Base-by-base conservation (phyloP, 2,329 filamentous ascomycete genomes). In the Diaporthe ampelina region DNA sequence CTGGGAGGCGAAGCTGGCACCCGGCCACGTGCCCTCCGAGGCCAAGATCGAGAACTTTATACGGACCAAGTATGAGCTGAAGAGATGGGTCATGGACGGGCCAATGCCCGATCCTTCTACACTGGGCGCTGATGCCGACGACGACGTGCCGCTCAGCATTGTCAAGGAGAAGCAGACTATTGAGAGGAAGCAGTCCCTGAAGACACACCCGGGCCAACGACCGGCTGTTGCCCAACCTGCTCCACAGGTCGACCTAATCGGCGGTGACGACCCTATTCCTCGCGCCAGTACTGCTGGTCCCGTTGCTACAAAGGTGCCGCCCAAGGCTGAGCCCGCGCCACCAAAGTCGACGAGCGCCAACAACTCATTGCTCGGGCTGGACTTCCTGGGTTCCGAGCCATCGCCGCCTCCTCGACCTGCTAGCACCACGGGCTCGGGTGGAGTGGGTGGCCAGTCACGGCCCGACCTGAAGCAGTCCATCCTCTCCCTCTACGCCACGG, bases 21-120 rank as follows among this genome's bases (percentile, higher is more conserved):
- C 93, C 19, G 95, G 95, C 75, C 97, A 99, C 84, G 91, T 96
- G 61, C 97, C 97, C 1, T 98, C 96, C 29, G 97, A 99, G 86
- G 91, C 94, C 78, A 99, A 99, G 89, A 98, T 99, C 79, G 97
- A 99, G 89, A 99, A 98, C 88, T 99, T 99, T 81, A 98, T 99
- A 80, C 92, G 97, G 78, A 99, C 97, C 73, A 99, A 99, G 85
- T 99, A 99, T 84, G 97, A 99, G 83, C 94, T 97, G 71, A 98
- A 98, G 90, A 90, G 97, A 86, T 99, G 97, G 97, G 94, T 95
- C n/a, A 98, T 98, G 95, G 97, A 99, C 76, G 97, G 97, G 1
- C 92, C 92, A 7, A 96, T 97, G 81, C 97, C 97, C 7, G 95
- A 98, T 82, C 97, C 97, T n/a, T 89, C 94, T 4, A 94, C 94